Base-by-base conservation (phyloP, 345 rosid genomes). In the Salix purpurea region DNA sequence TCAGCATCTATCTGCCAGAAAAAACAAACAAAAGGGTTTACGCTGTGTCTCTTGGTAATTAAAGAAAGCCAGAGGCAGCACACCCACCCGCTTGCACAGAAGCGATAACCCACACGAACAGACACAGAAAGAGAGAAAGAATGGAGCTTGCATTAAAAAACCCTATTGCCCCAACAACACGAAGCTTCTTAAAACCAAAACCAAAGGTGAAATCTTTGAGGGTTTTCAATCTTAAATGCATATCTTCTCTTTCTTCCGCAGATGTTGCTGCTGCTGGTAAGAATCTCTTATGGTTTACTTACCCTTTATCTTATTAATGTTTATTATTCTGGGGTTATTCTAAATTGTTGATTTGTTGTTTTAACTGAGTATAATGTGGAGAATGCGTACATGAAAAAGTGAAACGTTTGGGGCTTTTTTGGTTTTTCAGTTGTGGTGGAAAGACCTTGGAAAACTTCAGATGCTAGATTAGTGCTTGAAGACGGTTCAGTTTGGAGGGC, bases 401-500 rank as follows among this genome's bases (percentile, higher is more conserved):
- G 52, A 37, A 14, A 54, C 23, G 10, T 46, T 28, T 23, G 71
- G 12, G 75, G 26, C 14, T 39, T 18, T 16, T 78, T 78, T 40
- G 73, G 12, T 19, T 19, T 13, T 40, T 23, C 65, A 90, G 94
- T 84, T 67, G 69, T 87, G 70, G 88, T 52, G 61, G 97, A 91
- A 78, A 92, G 91, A 71, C 98, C 97, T 5, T 96, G 99, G 98
- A 96, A 80, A 70, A 79, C 87, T 8, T 85, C 93, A 36, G 84
- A 94, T 81, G 97, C 97, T 74, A 94, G 97, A 74, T 90, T 96
- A 77, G 98, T 90, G 71, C 91, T 92, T 72, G 96, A 90, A 80
- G 99, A 94, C 71, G 98, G 99, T 76, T 94, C 99, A 3, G 39
- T 90, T 21, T 96, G 99, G 99, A 89, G 77, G 74, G 99, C 98